phyloP scores from a whole-genome alignment of 164 flowering plant genomes.

The Magnolia officinalis region DNA sequence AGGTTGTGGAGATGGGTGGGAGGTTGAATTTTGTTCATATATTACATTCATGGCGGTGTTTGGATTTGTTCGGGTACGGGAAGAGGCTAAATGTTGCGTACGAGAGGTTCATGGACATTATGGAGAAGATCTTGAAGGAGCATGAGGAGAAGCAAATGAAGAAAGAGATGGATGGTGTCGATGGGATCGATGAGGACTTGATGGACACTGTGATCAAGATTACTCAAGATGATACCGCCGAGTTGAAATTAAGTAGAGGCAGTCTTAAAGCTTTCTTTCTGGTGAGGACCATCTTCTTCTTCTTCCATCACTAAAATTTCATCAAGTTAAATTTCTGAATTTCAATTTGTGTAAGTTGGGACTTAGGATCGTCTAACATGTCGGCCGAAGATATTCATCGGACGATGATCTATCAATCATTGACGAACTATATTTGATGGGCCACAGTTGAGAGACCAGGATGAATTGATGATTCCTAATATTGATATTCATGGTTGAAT shows the following conservation, averaged over 20 bases:
- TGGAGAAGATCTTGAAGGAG: constrained; percentile 41
- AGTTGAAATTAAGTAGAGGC: constrained; percentile 36
- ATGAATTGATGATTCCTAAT: no score
- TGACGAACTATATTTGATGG: no score
- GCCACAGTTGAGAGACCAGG: no score
- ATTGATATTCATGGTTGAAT: no score
- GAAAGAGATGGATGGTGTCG: constrained; percentile 1
- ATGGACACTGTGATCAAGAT: constrained; percentile 45
- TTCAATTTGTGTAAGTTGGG: no score
- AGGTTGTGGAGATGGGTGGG: constrained; percentile 34
- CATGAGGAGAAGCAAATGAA: constrained; percentile 22
- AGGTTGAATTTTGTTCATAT: constrained; percentile 45
- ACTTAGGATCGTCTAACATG: no score
- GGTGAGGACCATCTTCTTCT: constrained; percentile 26
- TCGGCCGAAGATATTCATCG: no score
- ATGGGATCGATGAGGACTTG: constrained; percentile 27
- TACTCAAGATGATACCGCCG: constrained; percentile 31
- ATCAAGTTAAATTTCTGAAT: no score
- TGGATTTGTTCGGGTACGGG: constrained; percentile 43
- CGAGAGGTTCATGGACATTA: constrained; percentile 32
- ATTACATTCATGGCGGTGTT: constrained; percentile 31
- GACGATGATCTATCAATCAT: no score
- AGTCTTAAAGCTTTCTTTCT: constrained; percentile 51
- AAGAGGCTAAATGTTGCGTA: constrained; percentile 31
- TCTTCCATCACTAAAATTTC: neutral